phyloP scores from a whole-genome alignment of 108 stramenopile genomes.

The Cyclostephanos tholiformis region DNA sequence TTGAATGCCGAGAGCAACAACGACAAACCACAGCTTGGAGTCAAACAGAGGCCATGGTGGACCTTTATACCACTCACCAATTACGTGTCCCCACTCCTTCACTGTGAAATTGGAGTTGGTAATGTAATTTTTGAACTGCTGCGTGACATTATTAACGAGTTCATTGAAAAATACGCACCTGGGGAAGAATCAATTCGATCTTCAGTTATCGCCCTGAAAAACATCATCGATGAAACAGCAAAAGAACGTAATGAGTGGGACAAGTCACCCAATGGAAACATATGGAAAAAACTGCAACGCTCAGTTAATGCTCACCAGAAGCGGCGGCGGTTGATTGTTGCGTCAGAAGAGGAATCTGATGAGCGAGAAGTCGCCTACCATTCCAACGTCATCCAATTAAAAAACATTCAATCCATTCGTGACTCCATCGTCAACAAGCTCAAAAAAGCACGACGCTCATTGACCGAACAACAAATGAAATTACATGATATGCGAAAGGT shows the following conservation, averaged over 20 bases:
- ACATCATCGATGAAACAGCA: background rate
- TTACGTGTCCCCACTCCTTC: constrained; percentile 4
- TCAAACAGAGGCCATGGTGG: constrained; percentile 9
- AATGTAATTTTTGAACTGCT: background rate
- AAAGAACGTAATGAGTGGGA: constrained; percentile 7
- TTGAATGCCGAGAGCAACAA: background rate
- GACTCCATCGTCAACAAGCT: too few species aligned
- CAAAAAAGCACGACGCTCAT: too few species aligned
- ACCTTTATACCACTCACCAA: constrained; percentile 7
- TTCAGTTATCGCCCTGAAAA: background rate
- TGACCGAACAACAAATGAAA: too few species aligned
- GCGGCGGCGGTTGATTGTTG: too few species aligned
- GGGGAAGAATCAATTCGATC: background rate
- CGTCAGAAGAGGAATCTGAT: too few species aligned
- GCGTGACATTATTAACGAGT: constrained; percentile 2
- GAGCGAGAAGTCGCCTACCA: too few species aligned
- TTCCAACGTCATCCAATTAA: too few species aligned
- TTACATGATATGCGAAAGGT: too few species aligned
- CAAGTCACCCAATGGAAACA: background rate
- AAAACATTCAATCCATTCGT: too few species aligned
- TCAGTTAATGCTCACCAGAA: too few species aligned
- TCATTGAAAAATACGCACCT: background rate
- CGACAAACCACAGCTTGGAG: background rate
- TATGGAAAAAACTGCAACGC: background rate
- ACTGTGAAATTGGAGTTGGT: constrained; percentile 12